These are phyloP conservation scores for Suillus paluster DNA, from an alignment of 768 basidiomycete genomes.

Conservation along the genomic window DNA sequence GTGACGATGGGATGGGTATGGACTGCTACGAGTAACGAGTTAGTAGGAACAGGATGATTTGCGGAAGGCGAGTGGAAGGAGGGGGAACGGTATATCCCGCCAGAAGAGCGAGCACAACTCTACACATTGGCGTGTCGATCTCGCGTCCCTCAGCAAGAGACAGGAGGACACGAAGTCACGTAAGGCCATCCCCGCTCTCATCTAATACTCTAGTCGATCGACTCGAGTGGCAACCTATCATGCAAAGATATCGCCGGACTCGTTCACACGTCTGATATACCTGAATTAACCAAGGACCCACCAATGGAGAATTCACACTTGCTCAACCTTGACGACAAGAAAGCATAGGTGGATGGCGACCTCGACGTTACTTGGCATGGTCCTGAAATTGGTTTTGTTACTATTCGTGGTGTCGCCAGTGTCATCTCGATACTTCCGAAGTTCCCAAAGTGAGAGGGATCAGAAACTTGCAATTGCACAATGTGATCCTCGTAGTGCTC, in stretches of 20 bases:
- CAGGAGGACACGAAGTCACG: conserved; percentile 91
- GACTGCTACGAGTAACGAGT: conserved; percentile 95
- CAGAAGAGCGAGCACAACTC: conserved; percentile 63
- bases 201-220: conserved; percentile 80
- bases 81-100: conserved; percentile 26
- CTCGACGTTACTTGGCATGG: conserved; percentile 75
- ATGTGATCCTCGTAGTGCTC: neutral
- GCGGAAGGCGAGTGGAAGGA: conserved; percentile 12
- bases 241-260: conserved; percentile 66
- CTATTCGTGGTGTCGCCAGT: no score
- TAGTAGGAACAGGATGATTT: conserved; percentile 74
- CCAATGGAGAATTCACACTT: conserved; percentile 66
- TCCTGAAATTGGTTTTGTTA: no score
- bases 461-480: no score
- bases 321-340: conserved; percentile 65
- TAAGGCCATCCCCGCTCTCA: conserved; percentile 70
- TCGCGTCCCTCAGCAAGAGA: conserved; percentile 73
- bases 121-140: conserved; percentile 96
- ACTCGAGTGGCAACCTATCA: conserved; percentile 68
- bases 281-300: conserved; percentile 71
- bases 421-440: no score
- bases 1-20: conserved; percentile 75
- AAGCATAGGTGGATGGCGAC: conserved; percentile 96
- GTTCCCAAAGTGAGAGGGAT: no score
- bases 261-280: conserved; percentile 68